Base-by-base conservation (phyloP, 805 yeast species). In the Kazachstania martiniae region DNA sequence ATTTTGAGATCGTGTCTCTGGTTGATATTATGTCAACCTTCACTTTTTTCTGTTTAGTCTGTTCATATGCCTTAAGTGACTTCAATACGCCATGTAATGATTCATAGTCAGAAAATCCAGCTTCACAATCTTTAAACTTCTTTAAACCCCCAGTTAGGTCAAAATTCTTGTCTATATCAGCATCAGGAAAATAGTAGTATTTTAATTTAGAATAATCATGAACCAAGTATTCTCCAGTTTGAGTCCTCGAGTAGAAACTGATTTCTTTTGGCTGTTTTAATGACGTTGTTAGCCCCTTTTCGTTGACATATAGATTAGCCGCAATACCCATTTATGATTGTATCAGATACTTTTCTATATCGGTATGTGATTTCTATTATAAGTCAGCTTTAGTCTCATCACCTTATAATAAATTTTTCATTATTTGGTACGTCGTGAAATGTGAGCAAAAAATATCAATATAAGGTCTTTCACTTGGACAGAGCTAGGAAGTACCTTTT, bases 181-280 rank as follows among this genome's bases (percentile, higher is more conserved):
- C 56, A 49, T 83, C 86, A 12, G 95, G 93, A 19, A 89, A 63
- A 53, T 85, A 91, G 60, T 67, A 87, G 56, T 83, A 85, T n/a
- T 68, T 61, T 32, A 84, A 56, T 3, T 70, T 66, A 0, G 72
- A 55, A 33, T 72, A 72, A 42, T 74, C 77, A 8, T 71, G 56
- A 4, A 58, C 50, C 19, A 58, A 47, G 18, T 69, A 64, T 15
- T 66, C 71, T 15, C 74, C 76, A 4, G 74, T 70, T n/a, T 46
- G 56, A 18, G 70, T 72, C 35, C 85, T 61, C 2, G 89, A 74
- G 51, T 64, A 89, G 4, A 71, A 54, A n/a, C 71, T 64, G 3
- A 89, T 43, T 55, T 91, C 95, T 42, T 77, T 79, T 3, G 98
- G 97, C 53, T 85, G 93, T 46, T 78, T 77, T 33, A 87, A 63